Conservation (phyloP, 495 filamentous ascomycete species). For the Aspergillus funiculosus region DNA sequence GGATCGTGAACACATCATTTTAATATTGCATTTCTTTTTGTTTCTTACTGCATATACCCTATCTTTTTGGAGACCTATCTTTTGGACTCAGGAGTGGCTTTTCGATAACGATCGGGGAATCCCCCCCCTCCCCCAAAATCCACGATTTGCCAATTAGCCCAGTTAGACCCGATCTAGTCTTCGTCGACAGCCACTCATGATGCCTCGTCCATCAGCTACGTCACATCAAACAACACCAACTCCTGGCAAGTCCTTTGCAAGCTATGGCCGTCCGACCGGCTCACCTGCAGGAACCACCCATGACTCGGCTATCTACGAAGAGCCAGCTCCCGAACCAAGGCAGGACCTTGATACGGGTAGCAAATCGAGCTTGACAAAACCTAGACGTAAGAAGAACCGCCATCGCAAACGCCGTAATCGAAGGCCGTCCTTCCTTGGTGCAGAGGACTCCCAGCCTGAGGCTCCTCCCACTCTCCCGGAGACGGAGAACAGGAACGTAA, state of each 20-base stretch:
- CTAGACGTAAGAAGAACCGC: constrained; percentile 38
- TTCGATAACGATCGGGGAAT: too few species aligned
- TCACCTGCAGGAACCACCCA: constrained; percentile 4
- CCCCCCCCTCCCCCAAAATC: too few species aligned
- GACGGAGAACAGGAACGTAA: constrained; percentile 21
- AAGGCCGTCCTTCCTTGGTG: constrained; percentile 33
- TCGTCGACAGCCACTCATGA: constrained; percentile 11
- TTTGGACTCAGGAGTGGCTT: too few species aligned
- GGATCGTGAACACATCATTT: constrained; percentile 8
- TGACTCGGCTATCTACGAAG: neutral
- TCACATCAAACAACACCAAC: constrained; percentile 9
- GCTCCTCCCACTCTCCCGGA: constrained; percentile 20
- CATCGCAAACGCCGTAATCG: constrained; percentile 40
- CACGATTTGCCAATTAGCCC: constrained; percentile 2
- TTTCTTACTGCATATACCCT: too few species aligned
- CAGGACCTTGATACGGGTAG: constrained; percentile 21
- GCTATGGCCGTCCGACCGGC: constrained; percentile 11
- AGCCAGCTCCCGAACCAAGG: constrained; percentile 18
- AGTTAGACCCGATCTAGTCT: constrained; percentile 1
- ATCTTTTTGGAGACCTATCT: too few species aligned
- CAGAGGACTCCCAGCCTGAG: constrained; percentile 26
- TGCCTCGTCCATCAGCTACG: constrained; percentile 17
- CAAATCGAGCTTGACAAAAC: constrained; percentile 22
- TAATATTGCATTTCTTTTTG: constrained; percentile 10
- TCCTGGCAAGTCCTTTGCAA: neutral